Evolutionary conservation across 2,329 filamentous ascomycete genomes (phyloP), one percentile per base, ranked within the genome.

Genomic region (Cladosporium sp.): DNA sequence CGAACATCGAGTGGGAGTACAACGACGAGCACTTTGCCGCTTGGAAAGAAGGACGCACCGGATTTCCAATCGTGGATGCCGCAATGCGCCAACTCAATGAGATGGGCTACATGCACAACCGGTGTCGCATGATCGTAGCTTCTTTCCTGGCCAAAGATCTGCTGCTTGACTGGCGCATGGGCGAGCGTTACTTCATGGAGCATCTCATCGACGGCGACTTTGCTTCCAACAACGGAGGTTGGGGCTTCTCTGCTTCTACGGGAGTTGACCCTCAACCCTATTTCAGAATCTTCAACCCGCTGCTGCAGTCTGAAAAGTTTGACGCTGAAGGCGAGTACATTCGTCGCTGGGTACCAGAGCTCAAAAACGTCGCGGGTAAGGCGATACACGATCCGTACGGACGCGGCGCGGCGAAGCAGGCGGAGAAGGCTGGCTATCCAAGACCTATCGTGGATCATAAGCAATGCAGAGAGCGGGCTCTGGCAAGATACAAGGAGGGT

Each of bases 261-360:
- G 90, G 91, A 1, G 91, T 93, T 7, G 92, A 96, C 76, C 91
- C 92, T 1, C 91, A 96, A 77, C 92, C 93, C 0, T 97, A 96
- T 75, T 97, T 97, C 69, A 85, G 92, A 7, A 91, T 97, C 61
- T 97, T 97, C 79, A 97, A 96, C 72, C 93, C 93, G 0, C 75
- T 92, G 53, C 79, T 91, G 23, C 93, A 97, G 80, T 92, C 90
- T 71, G 91, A 95, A 82, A 93, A 90, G 78, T 97, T 96, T 71
- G 93, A 97, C 73, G 81, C 85, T 0, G 82, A 89, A 0, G 93
- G 92, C 0, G 86, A 87, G 26, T 97, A 94, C 75, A 96, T 97
- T 64, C 84, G 90, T 46, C 87, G 86, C 66, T 97, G 92, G 92
- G 82, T 97, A 11, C 88, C 88, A 0, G 93, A 97, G 79, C 79